Percentiles rank a stretch among this genome's conserved stretches.
phyloP scores from a whole-genome alignment of 768 basidiomycete genomes.

The Stropharia rugosoannulata region DNA sequence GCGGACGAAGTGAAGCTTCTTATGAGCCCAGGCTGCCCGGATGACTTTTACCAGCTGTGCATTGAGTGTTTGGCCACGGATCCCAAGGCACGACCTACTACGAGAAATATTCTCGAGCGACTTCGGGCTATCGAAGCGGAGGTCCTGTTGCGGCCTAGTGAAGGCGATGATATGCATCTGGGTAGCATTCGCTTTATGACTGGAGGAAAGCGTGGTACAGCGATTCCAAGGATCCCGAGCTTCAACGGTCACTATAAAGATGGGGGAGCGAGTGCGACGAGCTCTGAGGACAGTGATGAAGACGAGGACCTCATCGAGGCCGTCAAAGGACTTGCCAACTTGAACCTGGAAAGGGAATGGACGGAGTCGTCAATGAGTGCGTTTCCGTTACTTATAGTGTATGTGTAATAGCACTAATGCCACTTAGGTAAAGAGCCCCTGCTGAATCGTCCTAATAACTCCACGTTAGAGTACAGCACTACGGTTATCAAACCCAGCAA shows the following conservation, averaged over 20 bases:
- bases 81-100: constrained; percentile 71
- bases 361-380: constrained; percentile 42
- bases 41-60: constrained; percentile 72
- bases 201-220: constrained; percentile 55
- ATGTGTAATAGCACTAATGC: constrained; percentile 12
- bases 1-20: constrained; percentile 63
- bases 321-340: constrained; percentile 48
- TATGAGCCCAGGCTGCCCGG: constrained; percentile 76
- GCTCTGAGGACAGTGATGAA: constrained; percentile 64
- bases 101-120: constrained; percentile 74
- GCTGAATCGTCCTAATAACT: constrained; percentile 33
- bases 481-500: constrained; percentile 58
- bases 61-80: constrained; percentile 73
- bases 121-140: constrained; percentile 83
- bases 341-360: constrained; percentile 50
- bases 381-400: constrained; percentile 1
- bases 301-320: constrained; percentile 71
- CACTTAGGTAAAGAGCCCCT: constrained; percentile 53
- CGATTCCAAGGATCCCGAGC: constrained; percentile 79
- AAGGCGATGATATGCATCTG: constrained; percentile 71
- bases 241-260: constrained; percentile 75
- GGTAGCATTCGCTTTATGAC: constrained; percentile 86
- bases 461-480: constrained; percentile 65
- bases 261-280: constrained; percentile 40
- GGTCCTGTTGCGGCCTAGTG: constrained; percentile 64